phyloP scores from a whole-genome alignment of 352 stramenopile genomes.

The Globisporangium camurandrum region DNA sequence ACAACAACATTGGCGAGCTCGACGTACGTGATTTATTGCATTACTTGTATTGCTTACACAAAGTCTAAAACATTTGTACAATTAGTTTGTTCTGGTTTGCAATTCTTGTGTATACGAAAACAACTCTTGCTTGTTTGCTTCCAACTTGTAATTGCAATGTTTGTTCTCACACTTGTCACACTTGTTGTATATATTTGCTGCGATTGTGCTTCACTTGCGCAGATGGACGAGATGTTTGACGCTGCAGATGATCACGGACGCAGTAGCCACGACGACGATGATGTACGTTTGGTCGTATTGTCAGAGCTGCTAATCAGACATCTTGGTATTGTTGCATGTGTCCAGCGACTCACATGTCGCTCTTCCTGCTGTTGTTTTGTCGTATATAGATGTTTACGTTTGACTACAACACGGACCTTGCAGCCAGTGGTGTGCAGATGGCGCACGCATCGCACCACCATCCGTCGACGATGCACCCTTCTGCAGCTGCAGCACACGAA shows the following conservation, averaged over 20 bases:
- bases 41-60: neutral
- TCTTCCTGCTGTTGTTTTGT: constrained; percentile 1
- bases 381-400: constrained; percentile 55
- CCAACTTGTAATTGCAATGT: too few relatives aligned
- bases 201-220: neutral
- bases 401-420: constrained; percentile 57
- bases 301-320: too few relatives aligned
- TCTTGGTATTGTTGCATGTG: too few relatives aligned
- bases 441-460: constrained; percentile 16
- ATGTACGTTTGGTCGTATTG: constrained; percentile 1
- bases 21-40: constrained; percentile 27
- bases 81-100: neutral
- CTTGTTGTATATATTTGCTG: too few relatives aligned
- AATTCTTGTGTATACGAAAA: neutral
- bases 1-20: constrained; percentile 71
- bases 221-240: constrained; percentile 61
- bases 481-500: constrained; percentile 25
- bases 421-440: constrained; percentile 16
- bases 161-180: too few relatives aligned
- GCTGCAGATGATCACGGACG: constrained; percentile 53
- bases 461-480: constrained; percentile 17
- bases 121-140: constrained; percentile 1
- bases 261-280: constrained; percentile 37
- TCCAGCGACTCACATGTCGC: too few relatives aligned
- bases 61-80: neutral